These are phyloP conservation scores for Blastocystis sp. DNA, from an alignment of 352 stramenopile species.

Conservation along the genomic window DNA sequence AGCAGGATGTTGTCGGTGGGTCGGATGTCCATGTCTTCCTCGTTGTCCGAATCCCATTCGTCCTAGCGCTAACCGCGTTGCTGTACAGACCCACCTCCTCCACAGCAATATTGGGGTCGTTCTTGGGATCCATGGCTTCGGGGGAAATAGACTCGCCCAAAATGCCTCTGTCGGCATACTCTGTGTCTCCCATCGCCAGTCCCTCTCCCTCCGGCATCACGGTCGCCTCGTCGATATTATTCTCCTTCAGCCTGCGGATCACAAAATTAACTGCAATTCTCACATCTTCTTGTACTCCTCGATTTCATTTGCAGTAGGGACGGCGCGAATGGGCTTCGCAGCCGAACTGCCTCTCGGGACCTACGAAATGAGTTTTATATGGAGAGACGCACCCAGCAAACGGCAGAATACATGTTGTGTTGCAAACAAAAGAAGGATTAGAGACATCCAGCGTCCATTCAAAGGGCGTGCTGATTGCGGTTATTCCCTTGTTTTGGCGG, in stretches of 20 bases:
- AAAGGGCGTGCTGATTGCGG: not conserved
- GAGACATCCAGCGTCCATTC: not conserved
- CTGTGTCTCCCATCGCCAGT: not conserved
- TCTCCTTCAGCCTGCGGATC: slow-evolving; percentile 11
- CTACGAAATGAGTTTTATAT: not conserved
- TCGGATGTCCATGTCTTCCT: slow-evolving; percentile 81
- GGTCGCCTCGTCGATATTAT: slow-evolving; percentile 12
- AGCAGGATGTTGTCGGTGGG: slow-evolving; percentile 81
- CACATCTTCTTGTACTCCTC: slow-evolving; percentile 63
- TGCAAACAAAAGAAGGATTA: not conserved
- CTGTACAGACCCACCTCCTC: not conserved
- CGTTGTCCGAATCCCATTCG: slow-evolving; percentile 55
- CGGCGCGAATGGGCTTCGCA: slow-evolving; percentile 51
- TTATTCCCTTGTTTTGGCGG: not conserved
- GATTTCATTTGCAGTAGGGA: slow-evolving; percentile 64
- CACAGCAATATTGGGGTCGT: slow-evolving; percentile 47
- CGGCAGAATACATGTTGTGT: slow-evolving; percentile 69
- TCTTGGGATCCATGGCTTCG: slow-evolving; percentile 35
- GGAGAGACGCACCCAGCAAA: slow-evolving; percentile 35
- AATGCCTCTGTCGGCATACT: not conserved
- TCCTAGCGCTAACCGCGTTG: not conserved
- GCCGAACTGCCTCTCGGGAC: slow-evolving; percentile 57
- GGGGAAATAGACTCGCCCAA: slow-evolving; percentile 48
- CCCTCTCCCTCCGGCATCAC: slow-evolving; percentile 4
- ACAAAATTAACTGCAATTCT: not conserved